phyloP scores from a whole-genome alignment of 1,139 yeast genomes.

The Wickerhamomyces sp. region DNA sequence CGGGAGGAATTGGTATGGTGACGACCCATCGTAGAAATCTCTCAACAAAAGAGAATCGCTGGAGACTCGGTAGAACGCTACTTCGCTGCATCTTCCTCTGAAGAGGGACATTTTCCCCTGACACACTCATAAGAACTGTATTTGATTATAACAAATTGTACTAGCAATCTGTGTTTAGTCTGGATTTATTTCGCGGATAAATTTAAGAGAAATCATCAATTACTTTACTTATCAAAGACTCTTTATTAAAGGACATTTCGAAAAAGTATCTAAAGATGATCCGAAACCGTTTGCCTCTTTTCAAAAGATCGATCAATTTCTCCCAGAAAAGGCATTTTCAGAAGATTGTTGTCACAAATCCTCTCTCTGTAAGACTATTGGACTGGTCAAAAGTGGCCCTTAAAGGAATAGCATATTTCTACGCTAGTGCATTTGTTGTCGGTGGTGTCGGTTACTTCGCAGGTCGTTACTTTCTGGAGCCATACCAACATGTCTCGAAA shows the following conservation, averaged over 20 bases:
- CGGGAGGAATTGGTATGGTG: conserved; percentile 2
- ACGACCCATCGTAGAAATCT: conserved; percentile 11
- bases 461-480: conserved; percentile 19
- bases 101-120: no score
- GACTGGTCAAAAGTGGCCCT: conserved; percentile 12
- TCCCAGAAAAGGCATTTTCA: conserved; percentile 1
- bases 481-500: conserved; percentile 25
- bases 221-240: no score
- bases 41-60: background rate
- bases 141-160: no score
- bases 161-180: no score
- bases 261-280: no score
- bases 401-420: conserved; percentile 17
- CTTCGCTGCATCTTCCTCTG: background rate
- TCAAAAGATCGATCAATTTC: background rate
- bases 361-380: conserved; percentile 11
- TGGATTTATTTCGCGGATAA: no score
- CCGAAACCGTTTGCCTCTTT: no score
- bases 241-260: no score
- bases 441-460: conserved; percentile 22
- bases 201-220: no score
- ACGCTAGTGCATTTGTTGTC: conserved; percentile 19
- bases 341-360: conserved; percentile 11
- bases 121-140: no score
- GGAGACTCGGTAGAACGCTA: background rate